Conservation (phyloP, 2,329 filamentous ascomycete species). For the Alternaria sp. region DNA sequence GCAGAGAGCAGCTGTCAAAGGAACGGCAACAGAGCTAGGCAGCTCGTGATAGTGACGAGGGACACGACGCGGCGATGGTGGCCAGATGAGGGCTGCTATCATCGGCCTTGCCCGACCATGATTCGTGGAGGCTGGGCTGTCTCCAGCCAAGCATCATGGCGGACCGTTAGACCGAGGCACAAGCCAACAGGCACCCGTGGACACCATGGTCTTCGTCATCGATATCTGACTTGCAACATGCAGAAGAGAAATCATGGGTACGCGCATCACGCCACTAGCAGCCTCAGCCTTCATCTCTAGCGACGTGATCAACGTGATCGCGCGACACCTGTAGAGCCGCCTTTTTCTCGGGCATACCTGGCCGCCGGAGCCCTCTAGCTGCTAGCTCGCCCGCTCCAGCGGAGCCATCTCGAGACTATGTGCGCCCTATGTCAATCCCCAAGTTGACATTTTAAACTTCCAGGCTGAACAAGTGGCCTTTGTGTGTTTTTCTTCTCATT, state of each 20-base stretch:
- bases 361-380: constrained; percentile 5
- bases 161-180: constrained; percentile 28
- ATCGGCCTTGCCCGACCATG: constrained; percentile 27
- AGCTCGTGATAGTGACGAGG: constrained; percentile 19
- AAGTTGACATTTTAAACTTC: background rate
- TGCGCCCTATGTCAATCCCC: constrained; percentile 31
- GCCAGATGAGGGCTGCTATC: constrained; percentile 32
- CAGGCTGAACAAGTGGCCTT: background rate
- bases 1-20: constrained; percentile 10
- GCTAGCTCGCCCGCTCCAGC: constrained; percentile 16
- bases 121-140: constrained; percentile 34
- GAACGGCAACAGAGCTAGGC: constrained; percentile 21
- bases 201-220: constrained; percentile 9
- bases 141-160: constrained; percentile 22
- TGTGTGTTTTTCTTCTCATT: background rate
- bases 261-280: background rate
- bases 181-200: constrained; percentile 7
- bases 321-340: constrained; percentile 4
- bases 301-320: background rate
- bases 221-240: background rate
- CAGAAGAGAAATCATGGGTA: background rate
- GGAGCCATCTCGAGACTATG: constrained; percentile 10
- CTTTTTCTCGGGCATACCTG: constrained; percentile 4
- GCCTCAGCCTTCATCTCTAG: background rate
- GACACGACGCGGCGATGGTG: constrained; percentile 14